phyloP scores from a whole-genome alignment of 768 basidiomycete species.

The Naematelia encephala region DNA sequence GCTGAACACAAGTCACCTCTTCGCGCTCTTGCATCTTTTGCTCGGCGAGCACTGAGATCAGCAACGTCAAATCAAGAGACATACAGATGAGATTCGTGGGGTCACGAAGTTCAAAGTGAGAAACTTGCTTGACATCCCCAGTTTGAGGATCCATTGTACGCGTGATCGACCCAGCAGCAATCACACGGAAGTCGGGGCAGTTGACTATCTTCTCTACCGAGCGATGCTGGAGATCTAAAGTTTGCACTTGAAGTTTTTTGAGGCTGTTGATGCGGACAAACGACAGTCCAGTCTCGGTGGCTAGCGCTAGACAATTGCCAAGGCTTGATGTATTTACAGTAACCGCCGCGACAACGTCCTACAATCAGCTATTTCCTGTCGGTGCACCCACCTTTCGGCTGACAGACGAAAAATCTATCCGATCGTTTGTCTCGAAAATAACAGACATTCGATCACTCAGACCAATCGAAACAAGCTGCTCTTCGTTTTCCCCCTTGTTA shows the following conservation, averaged over 20 bases:
- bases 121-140: constrained; percentile 35
- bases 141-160: constrained; percentile 33
- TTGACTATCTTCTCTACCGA: constrained; percentile 24
- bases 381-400: constrained; percentile 32
- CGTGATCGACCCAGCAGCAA: constrained; percentile 22
- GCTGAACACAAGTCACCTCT: constrained; percentile 30
- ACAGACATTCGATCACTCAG: constrained; percentile 43
- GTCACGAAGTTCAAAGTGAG: constrained; percentile 41
- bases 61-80: not conserved
- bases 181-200: constrained; percentile 8
- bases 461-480: constrained; percentile 29
- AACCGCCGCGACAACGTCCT: constrained; percentile 36
- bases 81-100: constrained; percentile 5
- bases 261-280: constrained; percentile 36
- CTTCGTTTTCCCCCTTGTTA: constrained; percentile 10
- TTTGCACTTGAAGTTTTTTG: constrained; percentile 47
- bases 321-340: constrained; percentile 12
- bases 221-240: constrained; percentile 37
- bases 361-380: too few species aligned
- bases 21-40: constrained; percentile 29
- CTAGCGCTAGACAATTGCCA: constrained; percentile 36
- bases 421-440: constrained; percentile 38
- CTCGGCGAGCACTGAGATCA: constrained; percentile 29
- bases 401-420: constrained; percentile 41
- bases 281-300: constrained; percentile 22